These are phyloP conservation scores for Neurospora sp. DNA, from an alignment of 2,329 filamentous ascomycete genomes.

Conservation along the genomic window DNA sequence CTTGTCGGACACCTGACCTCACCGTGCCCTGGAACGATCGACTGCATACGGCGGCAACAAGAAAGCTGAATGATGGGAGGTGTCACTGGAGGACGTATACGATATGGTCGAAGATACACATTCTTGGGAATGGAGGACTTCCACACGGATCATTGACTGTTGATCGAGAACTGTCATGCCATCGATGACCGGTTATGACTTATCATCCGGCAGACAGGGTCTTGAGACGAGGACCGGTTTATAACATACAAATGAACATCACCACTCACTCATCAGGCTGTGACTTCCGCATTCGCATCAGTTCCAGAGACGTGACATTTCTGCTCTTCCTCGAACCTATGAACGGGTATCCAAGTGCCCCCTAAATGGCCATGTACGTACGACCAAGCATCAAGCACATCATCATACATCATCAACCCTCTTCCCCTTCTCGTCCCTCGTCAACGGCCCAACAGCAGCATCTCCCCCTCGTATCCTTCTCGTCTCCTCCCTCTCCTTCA, in stretches of 20 bases:
- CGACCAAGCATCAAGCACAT: background rate
- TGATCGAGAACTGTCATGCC: background rate
- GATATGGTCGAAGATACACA: background rate
- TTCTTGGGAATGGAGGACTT: background rate
- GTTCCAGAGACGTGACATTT: background rate
- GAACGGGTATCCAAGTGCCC: background rate
- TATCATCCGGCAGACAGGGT: background rate
- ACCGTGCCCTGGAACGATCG: background rate
- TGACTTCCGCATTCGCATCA: background rate
- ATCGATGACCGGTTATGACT: background rate
- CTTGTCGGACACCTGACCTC: too few relatives aligned
- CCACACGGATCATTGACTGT: background rate
- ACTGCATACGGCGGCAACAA: too few relatives aligned
- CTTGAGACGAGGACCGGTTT: background rate
- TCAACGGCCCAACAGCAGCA: background rate
- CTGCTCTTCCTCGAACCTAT: background rate
- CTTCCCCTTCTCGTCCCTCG: background rate
- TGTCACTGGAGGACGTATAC: background rate
- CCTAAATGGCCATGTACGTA: background rate
- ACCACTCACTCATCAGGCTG: background rate
- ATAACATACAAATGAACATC: background rate
- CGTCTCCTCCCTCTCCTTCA: background rate
- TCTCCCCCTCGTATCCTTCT: background rate
- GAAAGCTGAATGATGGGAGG: background rate
- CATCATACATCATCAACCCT: background rate